These are phyloP conservation scores for Fusarium buxicola DNA, from an alignment of 2,329 filamentous ascomycete species.

Conservation along the genomic window DNA sequence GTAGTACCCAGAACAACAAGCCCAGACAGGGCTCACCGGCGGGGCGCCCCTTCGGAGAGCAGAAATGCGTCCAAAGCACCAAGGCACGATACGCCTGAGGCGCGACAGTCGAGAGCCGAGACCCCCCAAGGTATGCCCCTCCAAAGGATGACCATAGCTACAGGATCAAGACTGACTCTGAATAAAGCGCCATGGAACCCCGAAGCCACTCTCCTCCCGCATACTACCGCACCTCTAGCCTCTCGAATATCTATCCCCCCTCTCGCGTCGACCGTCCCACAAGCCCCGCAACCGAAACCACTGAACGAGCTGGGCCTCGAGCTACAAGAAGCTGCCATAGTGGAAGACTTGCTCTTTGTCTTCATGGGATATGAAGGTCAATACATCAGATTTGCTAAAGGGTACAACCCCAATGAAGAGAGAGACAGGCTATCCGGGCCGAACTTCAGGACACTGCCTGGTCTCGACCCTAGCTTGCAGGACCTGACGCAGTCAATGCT, in stretches of 20 bases:
- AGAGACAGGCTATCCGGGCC: slow-evolving; percentile 89
- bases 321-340: slow-evolving; percentile 84
- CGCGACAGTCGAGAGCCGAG: slow-evolving; percentile 58
- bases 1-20: slow-evolving; percentile 69
- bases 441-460: slow-evolving; percentile 80
- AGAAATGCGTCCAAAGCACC: slow-evolving; percentile 53
- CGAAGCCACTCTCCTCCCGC: slow-evolving; percentile 77
- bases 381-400: slow-evolving; percentile 87
- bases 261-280: slow-evolving; percentile 78
- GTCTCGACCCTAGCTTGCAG: slow-evolving; percentile 89
- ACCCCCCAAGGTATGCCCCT: slow-evolving; percentile 59
- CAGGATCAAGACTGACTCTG: slow-evolving; percentile 33
- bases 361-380: slow-evolving; percentile 99
- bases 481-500: slow-evolving; percentile 91
- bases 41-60: slow-evolving; percentile 52
- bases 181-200: slow-evolving; percentile 76
- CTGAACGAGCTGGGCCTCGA: slow-evolving; percentile 80
- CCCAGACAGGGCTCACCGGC: slow-evolving; percentile 65
- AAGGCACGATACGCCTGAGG: slow-evolving; percentile 58
- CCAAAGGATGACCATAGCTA: not conserved
- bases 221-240: slow-evolving; percentile 78
- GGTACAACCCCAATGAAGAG: slow-evolving; percentile 86
- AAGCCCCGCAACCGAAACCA: slow-evolving; percentile 76
- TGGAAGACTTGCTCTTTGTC: slow-evolving; percentile 92
- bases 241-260: slow-evolving; percentile 73